Conservation (phyloP, 169 alveolate genomes). For the Eimeria falciformis region DNA sequence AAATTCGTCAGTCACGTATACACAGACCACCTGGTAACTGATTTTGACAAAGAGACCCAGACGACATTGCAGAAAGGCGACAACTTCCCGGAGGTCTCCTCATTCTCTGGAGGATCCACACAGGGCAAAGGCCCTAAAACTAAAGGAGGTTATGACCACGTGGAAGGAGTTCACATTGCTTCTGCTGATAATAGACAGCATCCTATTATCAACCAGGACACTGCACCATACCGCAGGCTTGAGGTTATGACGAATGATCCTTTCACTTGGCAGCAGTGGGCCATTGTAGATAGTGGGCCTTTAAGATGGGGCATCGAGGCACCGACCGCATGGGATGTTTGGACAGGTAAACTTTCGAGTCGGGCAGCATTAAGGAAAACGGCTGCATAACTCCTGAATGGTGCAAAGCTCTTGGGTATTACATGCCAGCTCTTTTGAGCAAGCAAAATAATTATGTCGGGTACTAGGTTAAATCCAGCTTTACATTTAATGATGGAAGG, state of each 20-base stretch:
- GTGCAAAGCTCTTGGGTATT: too few relatives aligned
- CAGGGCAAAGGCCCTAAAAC: not conserved
- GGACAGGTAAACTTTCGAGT: conserved; percentile 72
- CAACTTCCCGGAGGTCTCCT: not conserved
- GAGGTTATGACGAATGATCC: conserved; percentile 79
- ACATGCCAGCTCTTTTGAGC: too few relatives aligned
- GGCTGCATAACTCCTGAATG: too few relatives aligned
- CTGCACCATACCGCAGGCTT: conserved; percentile 57
- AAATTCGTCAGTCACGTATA: conserved; percentile 76
- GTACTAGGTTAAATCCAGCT: too few relatives aligned
- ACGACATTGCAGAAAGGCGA: not conserved
- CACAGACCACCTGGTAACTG: conserved; percentile 74
- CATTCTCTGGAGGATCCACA: not conserved
- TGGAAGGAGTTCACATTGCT: not conserved
- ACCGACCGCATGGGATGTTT: conserved; percentile 79
- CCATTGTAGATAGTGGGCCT: conserved; percentile 73
- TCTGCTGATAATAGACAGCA: conserved; percentile 2
- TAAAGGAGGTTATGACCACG: not conserved
- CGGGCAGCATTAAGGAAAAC: too few relatives aligned
- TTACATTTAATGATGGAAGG: too few relatives aligned
- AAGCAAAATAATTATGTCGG: too few relatives aligned
- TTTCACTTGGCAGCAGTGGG: conserved; percentile 79
- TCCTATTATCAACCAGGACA: not conserved
- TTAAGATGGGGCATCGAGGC: conserved; percentile 79
- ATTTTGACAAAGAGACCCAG: conserved; percentile 58